phyloP scores from a whole-genome alignment of 1,284 basidiomycete genomes.

The Cryptococcus deneoformans region DNA sequence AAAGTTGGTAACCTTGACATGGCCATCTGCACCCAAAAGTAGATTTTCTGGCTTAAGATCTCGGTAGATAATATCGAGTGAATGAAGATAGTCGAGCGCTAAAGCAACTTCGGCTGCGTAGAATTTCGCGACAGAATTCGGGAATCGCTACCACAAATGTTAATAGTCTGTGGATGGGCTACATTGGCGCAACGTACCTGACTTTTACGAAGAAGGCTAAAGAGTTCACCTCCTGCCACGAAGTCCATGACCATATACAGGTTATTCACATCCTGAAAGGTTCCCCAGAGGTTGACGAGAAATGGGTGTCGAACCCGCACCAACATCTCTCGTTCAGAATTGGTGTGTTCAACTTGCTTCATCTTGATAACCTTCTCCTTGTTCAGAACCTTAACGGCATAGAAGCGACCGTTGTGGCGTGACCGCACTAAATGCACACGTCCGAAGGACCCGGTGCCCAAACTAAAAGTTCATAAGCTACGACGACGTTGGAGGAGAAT shows the following conservation, averaged over 20 bases:
- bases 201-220: constrained; percentile 82
- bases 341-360: constrained; percentile 98
- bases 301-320: constrained; percentile 90
- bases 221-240: constrained; percentile 95
- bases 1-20: constrained; percentile 98
- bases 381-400: constrained; percentile 90
- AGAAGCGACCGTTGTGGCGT: constrained; percentile 88
- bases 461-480: constrained; percentile 27
- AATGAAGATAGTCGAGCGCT: constrained; percentile 89
- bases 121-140: constrained; percentile 98
- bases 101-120: constrained; percentile 97
- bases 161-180: background rate
- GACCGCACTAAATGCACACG: constrained; percentile 90
- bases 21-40: constrained; percentile 86
- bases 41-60: constrained; percentile 99
- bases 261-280: constrained; percentile 90
- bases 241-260: constrained; percentile 99
- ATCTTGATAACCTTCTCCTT: constrained; percentile 93
- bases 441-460: constrained; percentile 93
- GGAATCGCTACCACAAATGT: constrained; percentile 68
- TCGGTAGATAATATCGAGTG: constrained; percentile 90
- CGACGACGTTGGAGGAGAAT: background rate
- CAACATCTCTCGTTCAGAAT: constrained; percentile 90
- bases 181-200: constrained; percentile 59
- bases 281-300: constrained; percentile 97